Percentiles rank a stretch among this genome's conserved stretches.
phyloP scores from a whole-genome alignment of 352 stramenopile species.

The Globisporangium spiculum region DNA sequence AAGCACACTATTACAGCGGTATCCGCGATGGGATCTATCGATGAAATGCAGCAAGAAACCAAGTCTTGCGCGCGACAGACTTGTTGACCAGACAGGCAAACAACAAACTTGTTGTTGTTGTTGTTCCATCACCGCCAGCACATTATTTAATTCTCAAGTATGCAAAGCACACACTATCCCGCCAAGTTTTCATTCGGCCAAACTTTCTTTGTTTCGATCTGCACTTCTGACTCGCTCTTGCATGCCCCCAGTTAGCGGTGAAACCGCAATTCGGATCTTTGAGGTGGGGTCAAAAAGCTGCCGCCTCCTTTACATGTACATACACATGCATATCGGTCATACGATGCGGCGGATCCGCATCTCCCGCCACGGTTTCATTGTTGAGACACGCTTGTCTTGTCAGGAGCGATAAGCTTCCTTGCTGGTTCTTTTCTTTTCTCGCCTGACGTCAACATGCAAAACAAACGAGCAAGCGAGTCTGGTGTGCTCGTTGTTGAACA shows the following conservation, averaged over 20 bases:
- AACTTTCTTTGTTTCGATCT: not conserved
- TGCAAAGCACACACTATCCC: not conserved
- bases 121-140: not conserved
- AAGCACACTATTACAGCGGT: too few species aligned
- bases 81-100: not conserved
- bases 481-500: not conserved
- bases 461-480: not conserved
- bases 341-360: not conserved
- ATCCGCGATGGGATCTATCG: not conserved
- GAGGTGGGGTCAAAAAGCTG: not conserved
- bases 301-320: not conserved
- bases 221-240: constrained; percentile 3
- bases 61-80: not conserved
- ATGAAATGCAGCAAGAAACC: not conserved
- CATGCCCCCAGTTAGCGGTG: not conserved
- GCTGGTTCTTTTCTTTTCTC: constrained; percentile 1
- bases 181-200: constrained; percentile 5
- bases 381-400: constrained; percentile 3
- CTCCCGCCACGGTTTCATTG: constrained; percentile 9
- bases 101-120: not conserved
- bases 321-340: not conserved
- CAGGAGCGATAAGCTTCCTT: not conserved
- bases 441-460: not conserved
- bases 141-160: not conserved
- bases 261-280: not conserved